A percentile compares a stretch with the other conserved stretches of the same genome.
phyloP scores from a whole-genome alignment of 2,329 filamentous ascomycete genomes.

The Coniochaeta ligniaria region DNA sequence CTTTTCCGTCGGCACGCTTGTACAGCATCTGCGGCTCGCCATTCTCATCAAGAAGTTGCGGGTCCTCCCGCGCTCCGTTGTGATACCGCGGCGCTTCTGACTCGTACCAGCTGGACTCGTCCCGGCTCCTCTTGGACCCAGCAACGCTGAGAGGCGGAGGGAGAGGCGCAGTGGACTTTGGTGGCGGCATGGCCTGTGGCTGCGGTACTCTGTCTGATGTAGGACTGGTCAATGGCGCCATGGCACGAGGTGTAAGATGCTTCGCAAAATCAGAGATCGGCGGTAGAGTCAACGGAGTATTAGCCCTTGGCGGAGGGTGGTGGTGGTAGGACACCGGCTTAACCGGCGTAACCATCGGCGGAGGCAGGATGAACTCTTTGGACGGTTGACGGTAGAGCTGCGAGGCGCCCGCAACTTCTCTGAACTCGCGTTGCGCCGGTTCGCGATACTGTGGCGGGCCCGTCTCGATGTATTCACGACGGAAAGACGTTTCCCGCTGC shows the following conservation, averaged over 20 bases:
- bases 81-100: background rate
- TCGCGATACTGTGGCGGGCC: background rate
- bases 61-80: conserved; percentile 1
- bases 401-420: background rate
- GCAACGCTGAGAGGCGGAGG: background rate
- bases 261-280: background rate
- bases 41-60: background rate
- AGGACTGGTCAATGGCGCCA: background rate
- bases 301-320: background rate
- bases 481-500: conserved; percentile 8
- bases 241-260: background rate
- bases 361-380: background rate
- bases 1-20: background rate
- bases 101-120: background rate
- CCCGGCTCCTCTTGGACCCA: background rate
- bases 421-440: conserved; percentile 3
- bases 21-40: background rate
- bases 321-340: background rate
- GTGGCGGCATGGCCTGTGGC: background rate
- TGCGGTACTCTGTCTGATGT: background rate
- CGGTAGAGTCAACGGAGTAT: background rate
- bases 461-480: background rate
- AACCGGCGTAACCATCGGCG: background rate
- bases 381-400: background rate
- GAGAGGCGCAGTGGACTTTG: background rate